These are phyloP conservation scores for Rhodotorula babjevae DNA, from an alignment of 768 basidiomycete species.

Conservation along the genomic window DNA sequence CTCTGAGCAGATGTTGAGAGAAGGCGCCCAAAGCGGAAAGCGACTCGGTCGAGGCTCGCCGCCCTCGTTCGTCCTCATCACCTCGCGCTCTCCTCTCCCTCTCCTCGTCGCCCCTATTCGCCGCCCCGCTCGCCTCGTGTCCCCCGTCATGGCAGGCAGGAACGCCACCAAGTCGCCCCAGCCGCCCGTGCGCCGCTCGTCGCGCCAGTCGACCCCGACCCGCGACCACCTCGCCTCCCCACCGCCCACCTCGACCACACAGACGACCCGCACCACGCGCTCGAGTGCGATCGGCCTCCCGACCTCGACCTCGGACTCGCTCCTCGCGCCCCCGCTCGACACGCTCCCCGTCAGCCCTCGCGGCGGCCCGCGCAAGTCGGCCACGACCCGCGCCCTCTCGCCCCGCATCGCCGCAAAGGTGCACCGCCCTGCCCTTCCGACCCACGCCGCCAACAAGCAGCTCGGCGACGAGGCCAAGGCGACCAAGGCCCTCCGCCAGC, in stretches of 20 bases:
- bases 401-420: constrained; percentile 7
- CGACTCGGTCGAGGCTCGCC: too few species aligned
- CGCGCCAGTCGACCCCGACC: constrained; percentile 23
- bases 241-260: not conserved
- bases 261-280: constrained; percentile 17
- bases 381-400: constrained; percentile 26
- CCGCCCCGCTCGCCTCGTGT: too few species aligned
- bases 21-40: too few species aligned
- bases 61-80: too few species aligned
- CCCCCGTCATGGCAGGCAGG: constrained; percentile 16
- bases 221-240: constrained; percentile 15
- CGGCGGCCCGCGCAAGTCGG: constrained; percentile 4
- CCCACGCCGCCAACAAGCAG: constrained; percentile 22
- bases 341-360: not conserved
- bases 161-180: constrained; percentile 15
- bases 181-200: constrained; percentile 24
- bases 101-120: too few species aligned
- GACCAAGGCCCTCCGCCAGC: not conserved
- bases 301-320: not conserved
- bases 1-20: too few species aligned
- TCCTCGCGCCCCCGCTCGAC: not conserved
- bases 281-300: constrained; percentile 2
- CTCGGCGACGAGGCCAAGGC: constrained; percentile 14
- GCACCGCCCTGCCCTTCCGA: constrained; percentile 16
- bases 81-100: too few species aligned